phyloP scores from a whole-genome alignment of 169 alveolate species.

The Cryptosporidium meleagridis region DNA sequence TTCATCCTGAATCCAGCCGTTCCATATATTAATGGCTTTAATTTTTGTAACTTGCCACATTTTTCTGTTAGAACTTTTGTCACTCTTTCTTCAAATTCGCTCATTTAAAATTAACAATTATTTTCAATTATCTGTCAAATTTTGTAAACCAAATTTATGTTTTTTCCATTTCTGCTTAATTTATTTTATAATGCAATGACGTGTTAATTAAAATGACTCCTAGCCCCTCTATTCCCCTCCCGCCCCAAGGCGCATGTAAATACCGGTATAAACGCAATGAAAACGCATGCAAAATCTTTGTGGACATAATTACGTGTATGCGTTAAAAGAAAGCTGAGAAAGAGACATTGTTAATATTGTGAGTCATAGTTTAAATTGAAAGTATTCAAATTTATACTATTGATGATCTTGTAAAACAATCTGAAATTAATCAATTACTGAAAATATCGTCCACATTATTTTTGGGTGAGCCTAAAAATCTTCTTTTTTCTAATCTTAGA shows the following conservation, averaged over 20 bases:
- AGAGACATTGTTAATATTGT: background rate
- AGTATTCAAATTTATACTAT: background rate
- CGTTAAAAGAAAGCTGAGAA: background rate
- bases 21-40: constrained; percentile 71
- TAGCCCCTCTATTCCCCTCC: background rate
- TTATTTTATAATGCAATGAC: background rate
- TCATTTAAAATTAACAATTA: background rate
- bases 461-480: background rate
- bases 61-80: background rate
- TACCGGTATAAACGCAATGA: constrained; percentile 23
- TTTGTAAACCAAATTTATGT: background rate
- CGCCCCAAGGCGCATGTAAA: constrained; percentile 20
- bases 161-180: background rate
- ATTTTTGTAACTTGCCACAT: background rate
- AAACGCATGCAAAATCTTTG: constrained; percentile 25
- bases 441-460: background rate
- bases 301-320: constrained; percentile 7
- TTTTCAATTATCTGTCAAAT: background rate
- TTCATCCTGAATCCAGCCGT: constrained; percentile 76
- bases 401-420: background rate
- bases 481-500: background rate
- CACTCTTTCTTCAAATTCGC: constrained; percentile 19
- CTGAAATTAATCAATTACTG: background rate
- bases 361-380: background rate
- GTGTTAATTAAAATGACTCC: background rate